A percentile compares a stretch with the other conserved stretches of the same genome.
Evolutionary conservation across 2,329 filamentous ascomycete genomes (phyloP).

Genomic region (Xenoacremonium recifei): DNA sequence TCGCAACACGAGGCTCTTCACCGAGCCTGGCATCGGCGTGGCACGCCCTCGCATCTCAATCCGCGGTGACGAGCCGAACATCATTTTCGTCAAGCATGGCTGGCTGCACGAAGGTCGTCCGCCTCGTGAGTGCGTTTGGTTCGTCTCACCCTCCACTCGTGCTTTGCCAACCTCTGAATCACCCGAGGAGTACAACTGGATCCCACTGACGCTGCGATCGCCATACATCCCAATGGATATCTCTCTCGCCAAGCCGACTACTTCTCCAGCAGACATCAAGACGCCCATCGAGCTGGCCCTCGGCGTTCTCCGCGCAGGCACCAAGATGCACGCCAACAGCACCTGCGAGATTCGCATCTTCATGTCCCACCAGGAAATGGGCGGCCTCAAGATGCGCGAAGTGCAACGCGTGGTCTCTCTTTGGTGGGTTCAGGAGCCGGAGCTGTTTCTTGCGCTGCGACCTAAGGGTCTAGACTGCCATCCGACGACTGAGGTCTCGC

Average conservation of each 20-base stretch:
- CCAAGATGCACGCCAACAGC: slow-evolving; percentile 24
- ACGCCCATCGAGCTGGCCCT: slow-evolving; percentile 15
- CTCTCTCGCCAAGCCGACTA: slow-evolving; percentile 6
- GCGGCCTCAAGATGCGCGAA: slow-evolving; percentile 10
- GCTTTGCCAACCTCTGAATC: slow-evolving; percentile 8
- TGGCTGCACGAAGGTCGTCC: neutral
- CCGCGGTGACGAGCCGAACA: neutral
- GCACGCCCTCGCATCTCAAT: slow-evolving; percentile 1
- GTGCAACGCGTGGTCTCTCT: slow-evolving; percentile 13
- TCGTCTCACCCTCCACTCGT: slow-evolving; percentile 10
- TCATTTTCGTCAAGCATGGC: neutral
- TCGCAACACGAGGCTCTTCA: neutral
- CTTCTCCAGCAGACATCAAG: slow-evolving; percentile 13
- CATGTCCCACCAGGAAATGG: slow-evolving; percentile 6
- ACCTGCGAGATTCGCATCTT: slow-evolving; percentile 16
- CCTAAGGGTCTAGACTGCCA: too few relatives aligned
- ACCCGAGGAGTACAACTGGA: slow-evolving; percentile 23
- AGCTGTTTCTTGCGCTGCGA: slow-evolving; percentile 10
- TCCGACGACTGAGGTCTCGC: too few relatives aligned
- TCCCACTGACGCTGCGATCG: slow-evolving; percentile 25
- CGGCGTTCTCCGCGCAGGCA: slow-evolving; percentile 8
- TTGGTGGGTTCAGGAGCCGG: slow-evolving; percentile 13
- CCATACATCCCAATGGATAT: slow-evolving; percentile 5
- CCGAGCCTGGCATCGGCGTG: slow-evolving; percentile 4
- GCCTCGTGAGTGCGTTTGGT: slow-evolving; percentile 7